Conservation (phyloP, 139 green algal genomes). For the Closterium sp. region DNA sequence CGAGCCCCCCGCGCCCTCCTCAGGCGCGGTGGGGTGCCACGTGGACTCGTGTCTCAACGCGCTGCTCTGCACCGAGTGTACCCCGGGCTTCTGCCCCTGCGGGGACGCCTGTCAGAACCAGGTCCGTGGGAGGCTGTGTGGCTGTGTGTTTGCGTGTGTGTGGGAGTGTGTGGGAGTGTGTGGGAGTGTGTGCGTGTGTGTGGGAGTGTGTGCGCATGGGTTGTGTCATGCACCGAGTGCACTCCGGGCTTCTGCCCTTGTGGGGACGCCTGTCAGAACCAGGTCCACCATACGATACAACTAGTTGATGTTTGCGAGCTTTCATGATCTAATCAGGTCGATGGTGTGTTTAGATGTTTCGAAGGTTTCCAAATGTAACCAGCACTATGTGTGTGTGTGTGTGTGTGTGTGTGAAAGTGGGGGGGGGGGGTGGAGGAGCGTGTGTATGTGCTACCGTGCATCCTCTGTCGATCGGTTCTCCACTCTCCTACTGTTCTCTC, state of each 20-base stretch:
- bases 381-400: not conserved
- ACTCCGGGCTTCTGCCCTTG: slow-evolving; percentile 83
- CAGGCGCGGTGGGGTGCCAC: slow-evolving; percentile 69
- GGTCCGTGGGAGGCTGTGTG: not conserved
- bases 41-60: slow-evolving; percentile 88
- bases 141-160: not conserved
- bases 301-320: too few species aligned
- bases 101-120: slow-evolving; percentile 85
- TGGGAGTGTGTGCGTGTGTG: not conserved
- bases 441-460: too few species aligned
- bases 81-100: slow-evolving; percentile 82
- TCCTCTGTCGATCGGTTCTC: not conserved
- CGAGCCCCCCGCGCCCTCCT: slow-evolving; percentile 47
- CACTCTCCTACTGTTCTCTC: not conserved
- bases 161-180: not conserved
- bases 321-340: too few species aligned
- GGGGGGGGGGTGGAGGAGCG: too few species aligned
- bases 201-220: not conserved
- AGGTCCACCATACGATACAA: slow-evolving; percentile 16
- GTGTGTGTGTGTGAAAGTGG: not conserved
- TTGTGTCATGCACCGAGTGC: slow-evolving; percentile 79
- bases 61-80: slow-evolving; percentile 90
- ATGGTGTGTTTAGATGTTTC: too few species aligned
- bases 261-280: slow-evolving; percentile 84
- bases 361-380: too few species aligned